phyloP scores from a whole-genome alignment of 768 basidiomycete genomes.

The Suillus subalutaceus region DNA sequence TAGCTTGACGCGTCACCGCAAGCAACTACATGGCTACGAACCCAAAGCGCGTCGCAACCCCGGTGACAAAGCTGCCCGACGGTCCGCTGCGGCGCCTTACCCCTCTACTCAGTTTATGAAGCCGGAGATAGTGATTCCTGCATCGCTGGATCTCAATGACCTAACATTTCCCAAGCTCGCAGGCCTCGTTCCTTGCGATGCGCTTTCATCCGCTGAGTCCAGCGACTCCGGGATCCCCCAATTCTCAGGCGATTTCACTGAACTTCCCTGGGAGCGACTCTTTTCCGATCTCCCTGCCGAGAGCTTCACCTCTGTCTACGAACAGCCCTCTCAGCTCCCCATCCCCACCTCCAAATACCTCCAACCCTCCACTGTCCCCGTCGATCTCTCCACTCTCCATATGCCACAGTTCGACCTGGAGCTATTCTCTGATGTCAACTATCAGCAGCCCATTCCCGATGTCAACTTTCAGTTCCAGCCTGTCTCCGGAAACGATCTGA shows the following conservation, averaged over 20 bases:
- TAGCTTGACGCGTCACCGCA: background rate
- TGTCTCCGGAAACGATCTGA: background rate
- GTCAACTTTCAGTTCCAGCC: background rate
- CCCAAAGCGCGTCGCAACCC: background rate
- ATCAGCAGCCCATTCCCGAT: background rate
- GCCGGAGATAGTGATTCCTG: background rate
- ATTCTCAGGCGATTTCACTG: background rate
- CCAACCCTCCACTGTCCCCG: background rate
- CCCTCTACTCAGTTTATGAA: background rate
- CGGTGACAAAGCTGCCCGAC: background rate
- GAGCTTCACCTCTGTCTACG: background rate
- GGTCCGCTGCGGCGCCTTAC: background rate
- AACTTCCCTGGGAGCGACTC: background rate
- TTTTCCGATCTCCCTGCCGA: background rate
- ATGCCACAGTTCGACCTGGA: background rate
- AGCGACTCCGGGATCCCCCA: background rate
- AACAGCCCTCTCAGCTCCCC: background rate
- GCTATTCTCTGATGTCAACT: background rate
- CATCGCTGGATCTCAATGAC: background rate
- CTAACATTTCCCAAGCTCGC: background rate
- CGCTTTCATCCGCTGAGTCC: background rate
- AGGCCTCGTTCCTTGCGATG: background rate
- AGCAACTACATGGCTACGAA: background rate
- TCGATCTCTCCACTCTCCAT: background rate
- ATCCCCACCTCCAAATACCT: background rate